Evolutionary conservation across 2,329 filamentous ascomycete species (phyloP).

Genomic region (Aspergillus chevalieri): DNA sequence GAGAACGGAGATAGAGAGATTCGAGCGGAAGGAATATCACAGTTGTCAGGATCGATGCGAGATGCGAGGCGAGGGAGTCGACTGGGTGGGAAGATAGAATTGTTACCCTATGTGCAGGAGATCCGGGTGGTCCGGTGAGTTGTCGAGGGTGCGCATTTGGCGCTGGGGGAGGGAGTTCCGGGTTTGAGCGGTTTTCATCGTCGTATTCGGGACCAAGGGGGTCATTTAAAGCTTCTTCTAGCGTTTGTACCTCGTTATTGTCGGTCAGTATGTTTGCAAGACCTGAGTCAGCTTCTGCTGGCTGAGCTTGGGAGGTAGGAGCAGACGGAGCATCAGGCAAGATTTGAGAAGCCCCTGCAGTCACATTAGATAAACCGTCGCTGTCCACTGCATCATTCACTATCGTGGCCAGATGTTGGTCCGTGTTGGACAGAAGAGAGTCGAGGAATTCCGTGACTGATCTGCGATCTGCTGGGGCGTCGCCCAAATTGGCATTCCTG

Average conservation of each 20-base stretch:
- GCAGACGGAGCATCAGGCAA: slow-evolving; percentile 8
- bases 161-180: slow-evolving; percentile 12
- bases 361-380: slow-evolving; percentile 19
- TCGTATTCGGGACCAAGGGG: slow-evolving; percentile 8
- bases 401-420: slow-evolving; percentile 12
- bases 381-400: slow-evolving; percentile 14
- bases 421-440: slow-evolving; percentile 25
- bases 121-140: slow-evolving; percentile 4
- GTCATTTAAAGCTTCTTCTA: slow-evolving; percentile 12
- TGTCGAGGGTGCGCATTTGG: slow-evolving; percentile 14
- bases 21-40: slow-evolving; percentile 38
- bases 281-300: slow-evolving; percentile 5
- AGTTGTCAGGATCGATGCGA: slow-evolving; percentile 32
- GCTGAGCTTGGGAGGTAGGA: slow-evolving; percentile 1
- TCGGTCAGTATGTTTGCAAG: slow-evolving; percentile 25
- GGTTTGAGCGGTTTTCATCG: slow-evolving; percentile 9
- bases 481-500: slow-evolving; percentile 11
- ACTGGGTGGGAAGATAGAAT: slow-evolving; percentile 38
- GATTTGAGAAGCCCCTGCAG: slow-evolving; percentile 11
- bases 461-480: slow-evolving; percentile 15
- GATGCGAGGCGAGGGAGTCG: slow-evolving; percentile 37
- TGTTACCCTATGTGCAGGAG: slow-evolving; percentile 33
- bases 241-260: slow-evolving; percentile 24
- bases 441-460: slow-evolving; percentile 33
- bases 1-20: slow-evolving; percentile 34